Evolutionary conservation across 495 filamentous ascomycete genomes (phyloP).

Genomic region (Podospora conica): DNA sequence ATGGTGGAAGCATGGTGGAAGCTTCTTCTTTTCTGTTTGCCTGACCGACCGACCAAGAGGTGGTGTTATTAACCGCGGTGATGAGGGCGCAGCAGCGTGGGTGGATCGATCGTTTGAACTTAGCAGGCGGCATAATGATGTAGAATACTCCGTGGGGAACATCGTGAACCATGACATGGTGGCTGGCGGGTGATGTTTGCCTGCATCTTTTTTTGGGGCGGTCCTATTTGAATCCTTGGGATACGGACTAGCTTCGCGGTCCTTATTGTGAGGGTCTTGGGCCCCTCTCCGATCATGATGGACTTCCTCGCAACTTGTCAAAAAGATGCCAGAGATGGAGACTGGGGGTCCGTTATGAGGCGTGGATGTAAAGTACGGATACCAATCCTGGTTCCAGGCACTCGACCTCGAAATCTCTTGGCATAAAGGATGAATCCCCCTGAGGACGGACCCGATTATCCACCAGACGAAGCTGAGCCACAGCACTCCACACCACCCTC

Average conservation of each 20-base stretch:
- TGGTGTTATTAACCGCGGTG: not conserved
- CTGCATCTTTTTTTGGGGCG: no score
- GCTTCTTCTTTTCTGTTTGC: not conserved
- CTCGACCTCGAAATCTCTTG: not conserved
- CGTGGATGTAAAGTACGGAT: no score
- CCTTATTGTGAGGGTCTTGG: not conserved
- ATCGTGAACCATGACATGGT: not conserved
- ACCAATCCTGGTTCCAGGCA: no score
- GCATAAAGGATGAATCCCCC: slow-evolving; percentile 8
- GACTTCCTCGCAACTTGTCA: no score
- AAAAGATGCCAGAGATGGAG: no score
- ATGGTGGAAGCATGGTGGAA: slow-evolving; percentile 16
- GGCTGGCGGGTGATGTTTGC: not conserved
- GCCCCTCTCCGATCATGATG: no score
- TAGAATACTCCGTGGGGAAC: not conserved
- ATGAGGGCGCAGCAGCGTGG: not conserved
- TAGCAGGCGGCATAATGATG: not conserved
- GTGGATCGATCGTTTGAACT: not conserved
- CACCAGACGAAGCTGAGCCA: no score
- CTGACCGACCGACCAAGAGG: not conserved
- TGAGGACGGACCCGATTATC: no score
- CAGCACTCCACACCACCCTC: no score
- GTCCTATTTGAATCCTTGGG: not conserved
- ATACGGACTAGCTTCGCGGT: not conserved
- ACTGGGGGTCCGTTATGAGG: no score